Conservation (phyloP, 2,329 filamentous ascomycete genomes). For the Rachicladosporium sp. region DNA sequence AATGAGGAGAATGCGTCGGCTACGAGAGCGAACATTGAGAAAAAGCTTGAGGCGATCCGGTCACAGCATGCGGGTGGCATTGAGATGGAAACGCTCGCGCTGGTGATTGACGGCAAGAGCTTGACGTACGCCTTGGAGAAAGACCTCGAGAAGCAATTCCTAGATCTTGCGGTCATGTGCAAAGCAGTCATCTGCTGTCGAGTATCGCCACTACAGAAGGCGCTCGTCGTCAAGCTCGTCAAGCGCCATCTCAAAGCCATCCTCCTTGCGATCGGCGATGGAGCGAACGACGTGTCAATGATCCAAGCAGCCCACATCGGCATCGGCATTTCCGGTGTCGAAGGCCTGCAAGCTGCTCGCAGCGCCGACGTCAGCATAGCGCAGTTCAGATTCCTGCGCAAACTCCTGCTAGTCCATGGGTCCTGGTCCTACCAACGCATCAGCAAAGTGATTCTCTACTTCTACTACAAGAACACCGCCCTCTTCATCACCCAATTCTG, state of each 20-base stretch:
- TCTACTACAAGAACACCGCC: slow-evolving; percentile 98
- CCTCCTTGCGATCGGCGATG: slow-evolving; percentile 89
- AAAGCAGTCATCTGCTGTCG: slow-evolving; percentile 97
- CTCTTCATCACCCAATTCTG: slow-evolving; percentile 99
- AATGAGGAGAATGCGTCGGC: slow-evolving; percentile 75
- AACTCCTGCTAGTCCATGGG: slow-evolving; percentile 86
- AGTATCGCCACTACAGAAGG: slow-evolving; percentile 94
- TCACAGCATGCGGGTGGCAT: slow-evolving; percentile 66
- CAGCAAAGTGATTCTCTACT: slow-evolving; percentile 93
- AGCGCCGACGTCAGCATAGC: slow-evolving; percentile 93
- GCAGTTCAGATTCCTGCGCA: slow-evolving; percentile 89
- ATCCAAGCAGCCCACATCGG: slow-evolving; percentile 98
- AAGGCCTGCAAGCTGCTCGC: slow-evolving; percentile 90
- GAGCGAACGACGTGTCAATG: slow-evolving; percentile 99
- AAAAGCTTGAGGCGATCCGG: slow-evolving; percentile 83
- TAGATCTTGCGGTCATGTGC: slow-evolving; percentile 88
- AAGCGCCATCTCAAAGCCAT: slow-evolving; percentile 89
- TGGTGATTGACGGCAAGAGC: slow-evolving; percentile 93
- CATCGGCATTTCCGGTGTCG: slow-evolving; percentile 90
- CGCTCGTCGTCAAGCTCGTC: slow-evolving; percentile 92
- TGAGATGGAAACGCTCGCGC: slow-evolving; percentile 74
- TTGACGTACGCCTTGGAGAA: slow-evolving; percentile 86
- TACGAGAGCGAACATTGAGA: slow-evolving; percentile 78
- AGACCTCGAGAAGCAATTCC: slow-evolving; percentile 83
- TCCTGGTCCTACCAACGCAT: slow-evolving; percentile 97